Conservation (phyloP, 768 basidiomycete species). For the Chalciporus sphaerocephalus region DNA sequence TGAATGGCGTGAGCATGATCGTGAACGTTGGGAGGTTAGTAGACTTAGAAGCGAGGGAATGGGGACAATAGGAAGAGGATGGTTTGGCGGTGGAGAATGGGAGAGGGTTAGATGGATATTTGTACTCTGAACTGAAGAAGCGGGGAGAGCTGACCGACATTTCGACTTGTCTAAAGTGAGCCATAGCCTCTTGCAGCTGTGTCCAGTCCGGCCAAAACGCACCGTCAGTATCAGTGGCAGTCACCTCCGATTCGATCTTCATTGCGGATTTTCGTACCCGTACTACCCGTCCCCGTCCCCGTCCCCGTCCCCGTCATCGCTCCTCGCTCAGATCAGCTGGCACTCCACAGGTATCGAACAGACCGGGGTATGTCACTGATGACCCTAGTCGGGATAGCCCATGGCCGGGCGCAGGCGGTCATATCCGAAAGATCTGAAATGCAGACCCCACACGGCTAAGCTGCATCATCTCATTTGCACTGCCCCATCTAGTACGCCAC, state of each 20-base stretch:
- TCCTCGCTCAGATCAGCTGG: background rate
- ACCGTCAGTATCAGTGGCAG: no score
- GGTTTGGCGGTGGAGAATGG: background rate
- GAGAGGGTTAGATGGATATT: constrained; percentile 10
- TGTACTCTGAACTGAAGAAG: background rate
- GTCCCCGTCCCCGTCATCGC: no score
- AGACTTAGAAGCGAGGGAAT: constrained; percentile 1
- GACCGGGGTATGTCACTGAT: background rate
- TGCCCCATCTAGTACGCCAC: no score
- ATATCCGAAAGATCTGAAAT: background rate
- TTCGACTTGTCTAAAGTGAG: background rate
- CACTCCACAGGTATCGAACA: background rate
- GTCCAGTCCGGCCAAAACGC: background rate
- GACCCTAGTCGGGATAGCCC: no score
- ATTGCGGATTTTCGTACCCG: constrained; percentile 1
- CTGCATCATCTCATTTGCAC: no score
- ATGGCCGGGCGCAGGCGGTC: background rate
- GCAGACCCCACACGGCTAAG: background rate
- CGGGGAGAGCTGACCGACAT: background rate
- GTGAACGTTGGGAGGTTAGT: background rate
- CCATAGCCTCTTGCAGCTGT: background rate
- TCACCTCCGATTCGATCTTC: background rate
- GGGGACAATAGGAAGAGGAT: constrained; percentile 7
- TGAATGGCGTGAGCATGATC: constrained; percentile 12
- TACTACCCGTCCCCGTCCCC: no score